Conservation (phyloP, 1,284 basidiomycete genomes). For the Kalmanozyma brasiliensis region DNA sequence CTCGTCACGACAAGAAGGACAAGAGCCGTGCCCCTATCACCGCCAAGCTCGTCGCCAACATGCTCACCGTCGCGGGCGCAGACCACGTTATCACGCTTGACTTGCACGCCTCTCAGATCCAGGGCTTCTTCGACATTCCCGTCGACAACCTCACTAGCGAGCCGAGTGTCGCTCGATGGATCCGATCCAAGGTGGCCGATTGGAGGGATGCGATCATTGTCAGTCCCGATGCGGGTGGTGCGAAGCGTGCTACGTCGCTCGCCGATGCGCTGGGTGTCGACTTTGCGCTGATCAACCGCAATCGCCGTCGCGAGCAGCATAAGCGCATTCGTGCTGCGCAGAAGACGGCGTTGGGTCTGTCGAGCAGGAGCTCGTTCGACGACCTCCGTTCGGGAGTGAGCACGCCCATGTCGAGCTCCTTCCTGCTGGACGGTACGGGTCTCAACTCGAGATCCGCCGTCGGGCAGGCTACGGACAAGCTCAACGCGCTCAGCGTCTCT, state of each 20-base stretch:
- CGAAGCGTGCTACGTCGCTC: slow-evolving; percentile 92
- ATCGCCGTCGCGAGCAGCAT: slow-evolving; percentile 70
- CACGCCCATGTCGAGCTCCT: slow-evolving; percentile 57
- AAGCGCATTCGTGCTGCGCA: slow-evolving; percentile 54
- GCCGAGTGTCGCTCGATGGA: slow-evolving; percentile 70
- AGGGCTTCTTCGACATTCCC: slow-evolving; percentile 99
- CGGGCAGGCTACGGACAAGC: slow-evolving; percentile 39
- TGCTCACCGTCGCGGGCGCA: slow-evolving; percentile 93
- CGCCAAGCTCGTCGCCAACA: slow-evolving; percentile 96
- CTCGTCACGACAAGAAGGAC: slow-evolving; percentile 98
- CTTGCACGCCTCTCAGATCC: slow-evolving; percentile 96
- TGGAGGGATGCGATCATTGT: slow-evolving; percentile 94
- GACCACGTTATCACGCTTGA: slow-evolving; percentile 99
- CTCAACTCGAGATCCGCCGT: slow-evolving; percentile 26
- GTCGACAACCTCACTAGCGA: slow-evolving; percentile 80
- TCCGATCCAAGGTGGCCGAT: slow-evolving; percentile 84
- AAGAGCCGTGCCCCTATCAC: slow-evolving; percentile 96
- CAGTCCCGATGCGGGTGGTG: slow-evolving; percentile 95
- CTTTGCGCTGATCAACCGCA: slow-evolving; percentile 95
- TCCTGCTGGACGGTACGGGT: slow-evolving; percentile 46
- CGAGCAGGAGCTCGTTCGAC: slow-evolving; percentile 41
- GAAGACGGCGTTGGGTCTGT: slow-evolving; percentile 36
- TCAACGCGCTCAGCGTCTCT: slow-evolving; percentile 35
- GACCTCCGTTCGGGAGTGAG: slow-evolving; percentile 53
- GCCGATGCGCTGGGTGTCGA: slow-evolving; percentile 96